Base-by-base conservation (phyloP, 2,329 filamentous ascomycete genomes). In the Paramyrothecium sp. region DNA sequence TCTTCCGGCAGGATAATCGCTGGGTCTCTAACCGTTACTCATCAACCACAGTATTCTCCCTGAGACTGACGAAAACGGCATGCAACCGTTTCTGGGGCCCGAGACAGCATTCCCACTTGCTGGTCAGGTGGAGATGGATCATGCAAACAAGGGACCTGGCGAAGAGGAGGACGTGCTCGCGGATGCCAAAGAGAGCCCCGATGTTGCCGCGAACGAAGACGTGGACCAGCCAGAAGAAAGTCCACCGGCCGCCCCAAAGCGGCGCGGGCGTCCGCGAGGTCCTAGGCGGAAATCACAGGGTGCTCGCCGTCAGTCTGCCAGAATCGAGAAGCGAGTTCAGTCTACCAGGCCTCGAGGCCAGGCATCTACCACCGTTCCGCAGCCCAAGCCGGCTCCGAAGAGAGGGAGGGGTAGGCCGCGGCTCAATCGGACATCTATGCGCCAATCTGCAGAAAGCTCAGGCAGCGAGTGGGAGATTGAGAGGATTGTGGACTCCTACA, bases 391-490 rank as follows among this genome's bases (percentile, higher is more conserved):
- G 13, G 5, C 13, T 3, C 13, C 38, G 38, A 44, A 44, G 13
- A 19, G 38, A 44, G 38, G 38, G 4, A 44, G 38, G 13, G 38
- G 38, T 19, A 16, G 38, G 13, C 38, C 13, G n/a, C 38, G 38
- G n/a, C 13, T 44, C 13, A 44, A 16, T 19, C 38, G n/a, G 13
- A 19, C 5, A 17, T 7, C 30, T 12, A 60, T 7, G 65, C 64
- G 56, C 57, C 57, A 48, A 56, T 54, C 13, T 54, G 21, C 16
- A 13, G 52, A 58, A 12, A 61, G 55, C 3, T 55, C 62, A 7
- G 60, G 63, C 13, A 64, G 66, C 3, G 73, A 78, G 56, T 84
- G 73, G 66, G 75, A 78, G 54, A 78, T 84, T 0, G 81, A 85
- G 62, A 62, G 66, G 3, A 79, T 84, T 33, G 53, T 82, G 12